Evolutionary conservation across 2,329 filamentous ascomycete genomes (phyloP).

Genomic region (Fusarium sp.): DNA sequence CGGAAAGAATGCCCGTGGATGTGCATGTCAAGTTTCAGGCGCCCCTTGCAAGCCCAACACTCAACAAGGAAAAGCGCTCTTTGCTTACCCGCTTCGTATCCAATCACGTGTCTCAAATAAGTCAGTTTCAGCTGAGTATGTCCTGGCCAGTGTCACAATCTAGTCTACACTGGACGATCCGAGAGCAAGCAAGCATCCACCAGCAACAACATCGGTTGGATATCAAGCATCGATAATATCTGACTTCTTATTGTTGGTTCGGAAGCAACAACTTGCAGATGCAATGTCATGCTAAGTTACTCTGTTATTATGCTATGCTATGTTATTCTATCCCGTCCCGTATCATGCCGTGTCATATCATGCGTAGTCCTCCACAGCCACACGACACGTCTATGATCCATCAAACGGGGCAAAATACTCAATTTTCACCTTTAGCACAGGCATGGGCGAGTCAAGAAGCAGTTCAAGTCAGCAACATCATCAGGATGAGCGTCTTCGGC

Average conservation of each 20-base stretch:
- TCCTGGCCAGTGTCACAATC: constrained; percentile 35
- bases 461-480: constrained; percentile 6
- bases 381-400: constrained; percentile 2
- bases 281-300: constrained; percentile 19
- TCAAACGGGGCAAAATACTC: background rate
- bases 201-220: constrained; percentile 14
- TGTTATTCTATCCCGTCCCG: constrained; percentile 4
- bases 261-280: constrained; percentile 6
- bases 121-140: constrained; percentile 43
- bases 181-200: constrained; percentile 19
- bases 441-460: constrained; percentile 3
- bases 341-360: constrained; percentile 1
- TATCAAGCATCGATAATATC: constrained; percentile 12
- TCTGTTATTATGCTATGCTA: background rate
- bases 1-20: background rate
- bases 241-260: constrained; percentile 1
- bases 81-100: constrained; percentile 5
- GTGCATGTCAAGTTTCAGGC: constrained; percentile 34
- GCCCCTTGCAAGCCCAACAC: constrained; percentile 35
- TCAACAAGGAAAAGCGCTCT: constrained; percentile 35
- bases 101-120: constrained; percentile 37
- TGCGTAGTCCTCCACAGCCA: constrained; percentile 11
- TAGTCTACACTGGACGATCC: constrained; percentile 23
- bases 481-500: constrained; percentile 2
- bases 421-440: constrained; percentile 2